phyloP scores from a whole-genome alignment of 768 basidiomycete species.

The Termitomyces sp. region DNA sequence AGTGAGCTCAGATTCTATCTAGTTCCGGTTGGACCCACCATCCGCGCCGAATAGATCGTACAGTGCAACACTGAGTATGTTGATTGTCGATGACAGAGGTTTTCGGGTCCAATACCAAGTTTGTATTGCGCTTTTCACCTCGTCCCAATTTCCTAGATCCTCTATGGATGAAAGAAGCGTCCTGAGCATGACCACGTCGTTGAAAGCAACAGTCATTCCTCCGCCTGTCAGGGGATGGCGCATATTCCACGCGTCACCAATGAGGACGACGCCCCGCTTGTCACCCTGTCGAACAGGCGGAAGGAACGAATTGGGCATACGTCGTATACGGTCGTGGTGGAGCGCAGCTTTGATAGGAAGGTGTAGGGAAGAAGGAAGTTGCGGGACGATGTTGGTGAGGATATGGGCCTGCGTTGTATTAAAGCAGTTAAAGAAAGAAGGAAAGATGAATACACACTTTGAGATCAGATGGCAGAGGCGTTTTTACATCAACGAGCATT shows the following conservation, averaged over 20 bases:
- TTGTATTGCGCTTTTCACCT: constrained; percentile 47
- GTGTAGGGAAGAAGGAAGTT: constrained; percentile 73
- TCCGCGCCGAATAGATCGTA: constrained; percentile 95
- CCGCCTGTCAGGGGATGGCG: constrained; percentile 97
- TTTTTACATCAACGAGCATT: constrained; percentile 88
- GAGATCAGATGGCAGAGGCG: constrained; percentile 76
- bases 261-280: constrained; percentile 72
- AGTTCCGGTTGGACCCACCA: constrained; percentile 45
- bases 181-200: constrained; percentile 75
- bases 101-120: constrained; percentile 88
- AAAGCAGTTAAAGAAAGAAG: not conserved
- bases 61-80: constrained; percentile 88
- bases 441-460: constrained; percentile 41
- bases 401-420: constrained; percentile 52
- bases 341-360: constrained; percentile 61
- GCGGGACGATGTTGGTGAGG: constrained; percentile 65
- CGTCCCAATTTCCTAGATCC: constrained; percentile 44
- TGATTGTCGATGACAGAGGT: constrained; percentile 77
- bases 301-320: constrained; percentile 95
- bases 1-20: not conserved
- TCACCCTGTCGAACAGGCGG: constrained; percentile 70
- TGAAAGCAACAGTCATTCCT: constrained; percentile 95
- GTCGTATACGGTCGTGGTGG: constrained; percentile 74
- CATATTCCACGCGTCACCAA: constrained; percentile 99
- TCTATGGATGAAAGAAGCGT: constrained; percentile 48